Conservation (phyloP, 305 asterid species). For the Fraxinus albicans region DNA sequence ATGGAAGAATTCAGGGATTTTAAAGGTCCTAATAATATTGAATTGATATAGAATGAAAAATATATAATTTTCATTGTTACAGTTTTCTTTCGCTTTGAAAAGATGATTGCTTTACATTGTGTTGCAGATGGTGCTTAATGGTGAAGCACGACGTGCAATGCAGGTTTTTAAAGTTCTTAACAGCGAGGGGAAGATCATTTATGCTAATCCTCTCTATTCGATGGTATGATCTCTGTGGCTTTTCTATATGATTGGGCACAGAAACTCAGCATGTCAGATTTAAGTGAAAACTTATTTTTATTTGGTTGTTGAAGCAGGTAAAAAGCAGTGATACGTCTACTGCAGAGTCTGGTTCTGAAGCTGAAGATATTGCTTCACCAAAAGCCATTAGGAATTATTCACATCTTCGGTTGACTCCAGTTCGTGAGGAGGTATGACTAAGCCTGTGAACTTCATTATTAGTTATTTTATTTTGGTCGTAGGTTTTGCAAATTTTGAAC, state of each 20-base stretch:
- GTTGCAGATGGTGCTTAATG: constrained; percentile 78
- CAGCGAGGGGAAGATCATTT: constrained; percentile 90
- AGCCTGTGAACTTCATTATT: constrained; percentile 17
- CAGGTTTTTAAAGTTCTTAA: constrained; percentile 90
- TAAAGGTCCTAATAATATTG: constrained; percentile 53
- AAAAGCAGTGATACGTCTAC: constrained; percentile 97
- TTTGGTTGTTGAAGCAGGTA: constrained; percentile 42
- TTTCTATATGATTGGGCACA: constrained; percentile 9
- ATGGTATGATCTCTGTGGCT: constrained; percentile 42
- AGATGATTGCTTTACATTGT: constrained; percentile 20
- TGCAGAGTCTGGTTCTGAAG: constrained; percentile 98
- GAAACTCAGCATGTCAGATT: not conserved
- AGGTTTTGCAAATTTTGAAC: constrained; percentile 10
- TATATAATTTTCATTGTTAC: constrained; percentile 12
- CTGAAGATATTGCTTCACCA: constrained; percentile 95
- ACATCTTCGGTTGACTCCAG: constrained; percentile 93
- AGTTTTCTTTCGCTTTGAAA: constrained; percentile 14
- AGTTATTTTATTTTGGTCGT: constrained; percentile 6
- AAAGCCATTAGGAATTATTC: constrained; percentile 77
- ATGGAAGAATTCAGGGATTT: constrained; percentile 87
- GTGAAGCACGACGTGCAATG: constrained; percentile 82
- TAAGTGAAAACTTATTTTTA: constrained; percentile 15
- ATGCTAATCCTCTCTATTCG: constrained; percentile 73
- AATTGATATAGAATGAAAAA: not conserved
- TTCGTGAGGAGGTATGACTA: constrained; percentile 84